These are phyloP conservation scores for Paraleonurus japonicus DNA, from an alignment of 257 asterid genomes.

Conservation along the genomic window DNA sequence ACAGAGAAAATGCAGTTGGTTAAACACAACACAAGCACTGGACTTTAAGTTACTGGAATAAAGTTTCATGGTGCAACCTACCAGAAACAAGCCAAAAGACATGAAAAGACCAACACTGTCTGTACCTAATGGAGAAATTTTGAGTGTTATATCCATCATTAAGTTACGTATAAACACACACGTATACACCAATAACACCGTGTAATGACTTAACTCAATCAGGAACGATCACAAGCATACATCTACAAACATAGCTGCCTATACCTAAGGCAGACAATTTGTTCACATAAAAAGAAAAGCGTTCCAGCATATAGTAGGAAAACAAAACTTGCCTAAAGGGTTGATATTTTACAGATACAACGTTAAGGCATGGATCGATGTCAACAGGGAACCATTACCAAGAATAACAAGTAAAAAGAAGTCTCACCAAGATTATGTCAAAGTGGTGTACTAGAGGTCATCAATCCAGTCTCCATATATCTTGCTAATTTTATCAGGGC, in stretches of 20 bases:
- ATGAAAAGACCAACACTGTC: no score
- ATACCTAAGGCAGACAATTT: neutral
- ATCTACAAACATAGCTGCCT: constrained; percentile 1
- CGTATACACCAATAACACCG: neutral
- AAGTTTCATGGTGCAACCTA: neutral
- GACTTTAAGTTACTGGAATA: neutral
- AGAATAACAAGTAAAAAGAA: neutral
- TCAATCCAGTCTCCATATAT: constrained; percentile 65
- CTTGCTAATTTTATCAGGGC: constrained; percentile 81
- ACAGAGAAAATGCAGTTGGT: neutral
- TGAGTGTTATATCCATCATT: neutral
- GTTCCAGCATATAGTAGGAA: neutral
- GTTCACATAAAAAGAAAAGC: neutral
- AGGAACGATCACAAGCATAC: neutral
- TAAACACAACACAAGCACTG: neutral
- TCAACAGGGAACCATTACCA: neutral
- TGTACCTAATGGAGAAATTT: no score
- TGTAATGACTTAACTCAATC: neutral
- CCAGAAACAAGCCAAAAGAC: neutral
- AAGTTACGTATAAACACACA: neutral
- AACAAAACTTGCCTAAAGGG: constrained; percentile 6
- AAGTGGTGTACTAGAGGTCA: constrained; percentile 31
- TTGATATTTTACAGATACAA: constrained; percentile 24
- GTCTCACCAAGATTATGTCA: neutral
- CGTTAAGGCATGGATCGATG: neutral